phyloP scores from a whole-genome alignment of 73 alveolate species.

The Paramecium octaurelia region DNA sequence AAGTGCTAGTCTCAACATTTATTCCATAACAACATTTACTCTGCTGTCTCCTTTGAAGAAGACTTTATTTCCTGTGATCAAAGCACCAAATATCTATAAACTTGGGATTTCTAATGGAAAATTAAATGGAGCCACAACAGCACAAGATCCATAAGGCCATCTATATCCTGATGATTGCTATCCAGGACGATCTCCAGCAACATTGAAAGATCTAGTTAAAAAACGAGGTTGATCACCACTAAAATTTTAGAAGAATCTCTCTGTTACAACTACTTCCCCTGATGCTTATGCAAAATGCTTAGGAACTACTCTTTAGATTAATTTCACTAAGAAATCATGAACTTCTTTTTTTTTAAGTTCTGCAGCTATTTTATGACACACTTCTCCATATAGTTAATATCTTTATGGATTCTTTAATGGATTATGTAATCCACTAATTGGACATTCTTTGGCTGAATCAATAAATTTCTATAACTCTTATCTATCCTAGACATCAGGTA shows the following conservation, averaged over 20 bases:
- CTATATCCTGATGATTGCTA: slow-evolving; percentile 75
- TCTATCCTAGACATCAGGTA: slow-evolving; percentile 63
- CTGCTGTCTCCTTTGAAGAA: slow-evolving; percentile 74
- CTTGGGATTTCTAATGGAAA: slow-evolving; percentile 87
- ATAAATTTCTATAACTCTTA: slow-evolving; percentile 60
- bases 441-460: slow-evolving; percentile 52
- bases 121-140: slow-evolving; percentile 78
- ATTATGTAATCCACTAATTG: slow-evolving; percentile 79
- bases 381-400: slow-evolving; percentile 76
- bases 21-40: slow-evolving; percentile 75
- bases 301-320: slow-evolving; percentile 70
- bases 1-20: slow-evolving; percentile 73
- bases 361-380: slow-evolving; percentile 69
- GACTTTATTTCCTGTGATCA: slow-evolving; percentile 78
- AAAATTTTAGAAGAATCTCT: slow-evolving; percentile 77
- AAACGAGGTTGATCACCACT: slow-evolving; percentile 83
- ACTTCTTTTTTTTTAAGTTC: slow-evolving; percentile 68
- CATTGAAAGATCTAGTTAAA: slow-evolving; percentile 65
- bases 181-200: slow-evolving; percentile 81
- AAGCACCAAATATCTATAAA: slow-evolving; percentile 78
- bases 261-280: slow-evolving; percentile 78
- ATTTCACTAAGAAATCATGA: slow-evolving; percentile 65
- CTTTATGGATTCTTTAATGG: slow-evolving; percentile 83
- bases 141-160: slow-evolving; percentile 83
- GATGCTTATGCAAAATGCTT: slow-evolving; percentile 66